A percentile compares a stretch with the other conserved stretches of the same genome.
Conservation (phyloP, 805 yeast species). For the Ogataea neopini region DNA sequence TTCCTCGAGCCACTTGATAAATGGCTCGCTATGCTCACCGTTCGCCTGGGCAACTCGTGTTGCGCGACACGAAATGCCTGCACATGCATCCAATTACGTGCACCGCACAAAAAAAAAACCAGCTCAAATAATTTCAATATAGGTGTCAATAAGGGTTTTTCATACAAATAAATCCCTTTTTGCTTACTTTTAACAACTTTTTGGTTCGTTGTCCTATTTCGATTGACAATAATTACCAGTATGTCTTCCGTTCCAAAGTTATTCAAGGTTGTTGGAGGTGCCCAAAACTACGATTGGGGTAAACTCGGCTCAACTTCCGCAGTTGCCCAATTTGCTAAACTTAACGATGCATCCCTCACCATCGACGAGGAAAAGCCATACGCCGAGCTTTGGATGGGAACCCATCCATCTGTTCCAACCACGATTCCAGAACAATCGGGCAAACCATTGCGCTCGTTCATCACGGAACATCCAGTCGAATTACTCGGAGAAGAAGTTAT, state of each 20-base stretch:
- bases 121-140: slow-evolving; percentile 3
- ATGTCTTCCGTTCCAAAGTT: slow-evolving; percentile 19
- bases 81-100: no score
- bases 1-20: no score
- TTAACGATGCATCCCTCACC: slow-evolving; percentile 55
- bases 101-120: background rate
- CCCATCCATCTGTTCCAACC: slow-evolving; percentile 92
- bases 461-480: slow-evolving; percentile 56
- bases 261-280: slow-evolving; percentile 38
- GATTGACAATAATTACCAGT: background rate
- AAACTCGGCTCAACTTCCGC: slow-evolving; percentile 82
- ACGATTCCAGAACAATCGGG: slow-evolving; percentile 52
- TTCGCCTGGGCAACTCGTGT: no score
- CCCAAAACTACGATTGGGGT: slow-evolving; percentile 45
- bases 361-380: slow-evolving; percentile 82
- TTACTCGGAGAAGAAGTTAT: slow-evolving; percentile 62
- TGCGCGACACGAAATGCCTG: no score
- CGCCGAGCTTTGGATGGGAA: slow-evolving; percentile 99
- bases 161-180: background rate
- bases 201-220: slow-evolving; percentile 1
- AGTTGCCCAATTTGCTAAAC: slow-evolving; percentile 84
- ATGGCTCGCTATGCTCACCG: no score
- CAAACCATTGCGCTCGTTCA: slow-evolving; percentile 61
- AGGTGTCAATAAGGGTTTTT: slow-evolving; percentile 5
- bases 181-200: background rate